These are phyloP conservation scores for Clavaria fumosa DNA, from an alignment of 768 basidiomycete species.

Conservation along the genomic window DNA sequence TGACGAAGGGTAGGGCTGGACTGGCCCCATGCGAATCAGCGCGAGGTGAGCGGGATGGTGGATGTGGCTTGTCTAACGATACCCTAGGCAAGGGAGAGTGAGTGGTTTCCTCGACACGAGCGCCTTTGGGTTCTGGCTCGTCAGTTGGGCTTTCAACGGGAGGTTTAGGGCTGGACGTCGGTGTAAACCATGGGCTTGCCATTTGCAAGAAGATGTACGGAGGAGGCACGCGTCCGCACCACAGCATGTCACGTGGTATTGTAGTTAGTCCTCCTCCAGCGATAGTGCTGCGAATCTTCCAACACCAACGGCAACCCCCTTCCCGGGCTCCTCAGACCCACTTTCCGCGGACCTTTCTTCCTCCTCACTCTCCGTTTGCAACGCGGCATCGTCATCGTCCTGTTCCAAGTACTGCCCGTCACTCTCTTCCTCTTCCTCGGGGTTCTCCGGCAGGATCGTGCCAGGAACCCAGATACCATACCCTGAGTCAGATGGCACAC, in stretches of 20 bases:
- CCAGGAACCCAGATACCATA: slow-evolving; percentile 51
- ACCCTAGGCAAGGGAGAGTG: too few relatives aligned
- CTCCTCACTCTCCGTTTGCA: slow-evolving; percentile 19
- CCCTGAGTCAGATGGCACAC: slow-evolving; percentile 17
- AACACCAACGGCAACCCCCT: slow-evolving; percentile 7
- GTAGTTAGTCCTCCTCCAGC: slow-evolving; percentile 18
- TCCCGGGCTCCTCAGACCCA: slow-evolving; percentile 8
- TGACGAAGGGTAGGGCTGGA: too few relatives aligned
- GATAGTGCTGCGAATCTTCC: slow-evolving; percentile 29
- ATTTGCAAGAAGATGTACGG: too few relatives aligned
- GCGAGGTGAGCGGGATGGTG: too few relatives aligned
- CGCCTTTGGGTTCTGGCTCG: too few relatives aligned
- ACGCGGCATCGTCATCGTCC: slow-evolving; percentile 15
- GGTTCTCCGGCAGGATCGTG: slow-evolving; percentile 17
- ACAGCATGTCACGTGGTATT: slow-evolving; percentile 1
- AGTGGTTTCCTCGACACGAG: too few relatives aligned
- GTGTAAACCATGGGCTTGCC: too few relatives aligned
- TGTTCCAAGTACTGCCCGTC: slow-evolving; percentile 20
- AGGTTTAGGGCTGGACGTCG: too few relatives aligned
- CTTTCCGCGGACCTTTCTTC: slow-evolving; percentile 11
- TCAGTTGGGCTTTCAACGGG: too few relatives aligned
- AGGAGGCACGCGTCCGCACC: slow-evolving; percentile 1
- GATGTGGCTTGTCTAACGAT: too few relatives aligned
- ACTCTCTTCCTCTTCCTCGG: slow-evolving; percentile 19
- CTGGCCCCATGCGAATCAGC: too few relatives aligned